These are phyloP conservation scores for Saccharomyces kudriavzevii DNA, from an alignment of 805 yeast species.

Conservation along the genomic window DNA sequence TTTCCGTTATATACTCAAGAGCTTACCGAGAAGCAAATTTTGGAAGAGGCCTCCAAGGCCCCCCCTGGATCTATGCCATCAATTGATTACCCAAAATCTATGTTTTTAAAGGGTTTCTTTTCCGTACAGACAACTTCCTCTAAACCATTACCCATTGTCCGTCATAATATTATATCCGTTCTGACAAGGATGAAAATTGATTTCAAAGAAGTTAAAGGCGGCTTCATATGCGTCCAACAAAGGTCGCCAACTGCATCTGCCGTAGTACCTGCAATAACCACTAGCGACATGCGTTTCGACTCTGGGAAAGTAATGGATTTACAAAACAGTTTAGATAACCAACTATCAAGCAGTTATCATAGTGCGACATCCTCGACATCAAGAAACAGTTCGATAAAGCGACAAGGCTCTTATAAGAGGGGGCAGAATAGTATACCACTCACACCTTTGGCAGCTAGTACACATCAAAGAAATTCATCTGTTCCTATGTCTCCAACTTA, in stretches of 20 bases:
- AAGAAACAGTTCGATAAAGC: conserved; percentile 34
- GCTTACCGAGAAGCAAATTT: conserved; percentile 41
- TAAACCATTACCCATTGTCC: conserved; percentile 79
- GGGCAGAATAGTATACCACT: conserved; percentile 39
- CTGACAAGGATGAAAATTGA: conserved; percentile 69
- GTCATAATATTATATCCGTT: conserved; percentile 74
- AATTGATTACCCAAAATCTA: conserved; percentile 83
- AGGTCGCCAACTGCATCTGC: conserved; percentile 27
- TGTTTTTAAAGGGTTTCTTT: conserved; percentile 87
- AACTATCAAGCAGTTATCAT: neutral
- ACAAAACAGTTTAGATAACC: neutral
- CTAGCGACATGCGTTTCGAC: neutral
- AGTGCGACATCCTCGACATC: conserved; percentile 5
- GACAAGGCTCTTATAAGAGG: conserved; percentile 26
- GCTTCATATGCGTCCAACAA: conserved; percentile 72
- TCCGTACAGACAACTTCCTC: conserved; percentile 93
- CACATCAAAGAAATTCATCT: conserved; percentile 23
- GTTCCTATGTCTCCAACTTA: conserved; percentile 24
- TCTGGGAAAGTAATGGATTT: neutral
- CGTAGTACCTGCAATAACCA: neutral
- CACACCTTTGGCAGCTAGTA: conserved; percentile 44
- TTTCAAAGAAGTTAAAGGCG: conserved; percentile 87
- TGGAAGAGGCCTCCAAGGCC: conserved; percentile 46
- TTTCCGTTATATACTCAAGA: conserved; percentile 19
- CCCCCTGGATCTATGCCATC: conserved; percentile 83